Evolutionary conservation across 805 yeast species (phyloP), one percentile per base, ranked within the genome.

Genomic region (Scheffersomyces lignosus): DNA sequence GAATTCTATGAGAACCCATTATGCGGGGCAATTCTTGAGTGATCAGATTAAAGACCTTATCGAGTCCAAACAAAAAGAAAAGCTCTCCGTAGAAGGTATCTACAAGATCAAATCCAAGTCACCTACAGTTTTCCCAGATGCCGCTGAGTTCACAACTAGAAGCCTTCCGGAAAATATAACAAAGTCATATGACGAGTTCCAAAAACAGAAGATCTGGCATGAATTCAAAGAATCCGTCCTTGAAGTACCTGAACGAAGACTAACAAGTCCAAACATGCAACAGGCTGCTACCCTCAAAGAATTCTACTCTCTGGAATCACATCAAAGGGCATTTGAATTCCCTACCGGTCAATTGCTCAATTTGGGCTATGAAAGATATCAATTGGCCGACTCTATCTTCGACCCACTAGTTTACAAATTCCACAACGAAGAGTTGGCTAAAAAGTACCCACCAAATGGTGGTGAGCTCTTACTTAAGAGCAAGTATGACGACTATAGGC

Each of bases 161-260:
- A 42, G 45, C 20, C 48, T 51, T n/a, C n/a, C 52, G 8, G 60
- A 62, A 7, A 44, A 43, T 42, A 52, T 76, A 33, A 68, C 80
- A 12, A 44, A 58, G 35, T 70, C 83, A 1, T 81, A 74, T 48
- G 78, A 76, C 31, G 71, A 73, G 5, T 83, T 67, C 54, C 82
- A 83, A 41, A 65, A 68, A 33, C 71, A 73, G 32, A 70, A 78
- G 31, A 71, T 82, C 4, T 61, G 75, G 37, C 81, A 81, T 40
- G 93, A 86, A 53, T 79, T 87, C 66, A 88, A 88, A 52, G 96
- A 88, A 58, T 69, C 84, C 2, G 47, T 81, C 37, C 55, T 83
- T 31, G 81, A 77, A 48, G 77, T 77, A 15, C 80, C 79, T 2
- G 72, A 77, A 27, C 56, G 62, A 36, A 54, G 58, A 23, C 38